Evolutionary conservation across 352 stramenopile species (phyloP), one percentile per base, ranked within the genome.

Genomic region (Stephanocyclus meneghinianus): DNA sequence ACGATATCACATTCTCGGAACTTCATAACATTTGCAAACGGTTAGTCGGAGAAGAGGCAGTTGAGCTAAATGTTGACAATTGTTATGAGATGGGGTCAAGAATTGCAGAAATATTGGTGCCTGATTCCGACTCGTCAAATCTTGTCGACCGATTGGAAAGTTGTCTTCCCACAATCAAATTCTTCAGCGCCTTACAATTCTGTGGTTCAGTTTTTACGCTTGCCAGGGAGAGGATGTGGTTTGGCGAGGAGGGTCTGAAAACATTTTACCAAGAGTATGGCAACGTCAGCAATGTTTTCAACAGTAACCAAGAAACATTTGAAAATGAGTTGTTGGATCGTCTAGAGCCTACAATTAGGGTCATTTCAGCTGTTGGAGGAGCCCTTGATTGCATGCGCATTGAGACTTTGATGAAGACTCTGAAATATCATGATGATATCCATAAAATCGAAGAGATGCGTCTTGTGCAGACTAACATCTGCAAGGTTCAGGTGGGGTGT

Each of bases 191-290:
- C 42, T 73, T 84, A 26, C 65, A 56, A 5, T 18, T 47, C 50
- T 84, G 71, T 63, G 61, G 63, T 32, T 21, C 44, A 48, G 48
- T 77, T 48, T 60, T 80, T 60, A 15, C 16, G 13, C 29, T 67
- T 11, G 76, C 65, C 47, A 76, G 51, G 18, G 71, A 84, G 18
- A 71, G 57, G 44, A 62, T 59, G 15, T 84, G 76, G 76, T 76
- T 84, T 64, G 76, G 76, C 21, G 62, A 73, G 47, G 66, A 80
- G 26, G 76, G 76, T 0, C 47, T 84, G n/a, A 2, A 60, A 29
- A 69, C 48, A 48, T 84, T 84, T 26, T 77, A 80, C 32, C 47
- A 80, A 30, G 76, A 84, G 40, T 84, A 53, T 21, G 44, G n/a
- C 6, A 84, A 80, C 61, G 63, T 84, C 4, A 80, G 26, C 26